phyloP scores from a whole-genome alignment of 208 protist genomes.

The Porcisia hertigi region DNA sequence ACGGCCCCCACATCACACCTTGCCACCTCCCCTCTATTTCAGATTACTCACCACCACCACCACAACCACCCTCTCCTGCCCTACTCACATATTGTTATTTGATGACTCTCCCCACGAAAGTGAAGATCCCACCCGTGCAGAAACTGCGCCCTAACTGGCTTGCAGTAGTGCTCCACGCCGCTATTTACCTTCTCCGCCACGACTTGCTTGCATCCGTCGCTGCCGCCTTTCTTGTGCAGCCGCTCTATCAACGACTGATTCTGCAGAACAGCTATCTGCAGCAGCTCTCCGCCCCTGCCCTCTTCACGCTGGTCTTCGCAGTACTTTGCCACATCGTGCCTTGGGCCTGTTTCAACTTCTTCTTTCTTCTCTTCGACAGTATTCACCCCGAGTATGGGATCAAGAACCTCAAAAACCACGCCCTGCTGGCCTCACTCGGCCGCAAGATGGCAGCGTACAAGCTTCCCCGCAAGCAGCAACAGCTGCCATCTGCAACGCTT shows the following conservation, averaged over 20 bases:
- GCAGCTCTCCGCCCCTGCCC: slow-evolving; percentile 6
- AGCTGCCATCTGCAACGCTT: slow-evolving; percentile 30
- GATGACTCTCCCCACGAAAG: slow-evolving; percentile 7
- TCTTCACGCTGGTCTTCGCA: slow-evolving; percentile 38
- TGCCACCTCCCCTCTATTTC: neutral
- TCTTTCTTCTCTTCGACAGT: slow-evolving; percentile 48
- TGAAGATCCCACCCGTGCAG: slow-evolving; percentile 29
- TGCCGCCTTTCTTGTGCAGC: slow-evolving; percentile 35
- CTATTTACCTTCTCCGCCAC: slow-evolving; percentile 36
- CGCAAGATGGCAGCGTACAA: slow-evolving; percentile 37
- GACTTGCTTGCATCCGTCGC: slow-evolving; percentile 25
- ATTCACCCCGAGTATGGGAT: slow-evolving; percentile 30
- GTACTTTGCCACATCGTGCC: slow-evolving; percentile 42
- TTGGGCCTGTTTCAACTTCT: slow-evolving; percentile 40
- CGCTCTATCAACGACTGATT: slow-evolving; percentile 30
- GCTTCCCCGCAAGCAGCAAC: slow-evolving; percentile 32
- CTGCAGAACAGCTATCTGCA: slow-evolving; percentile 22
- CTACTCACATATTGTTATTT: too few species aligned
- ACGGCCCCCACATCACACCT: neutral
- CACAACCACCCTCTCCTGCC: neutral
- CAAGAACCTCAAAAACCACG: slow-evolving; percentile 17
- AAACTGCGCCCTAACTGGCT: slow-evolving; percentile 29
- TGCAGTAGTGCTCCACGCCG: slow-evolving; percentile 11
- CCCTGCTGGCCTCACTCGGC: slow-evolving; percentile 26
- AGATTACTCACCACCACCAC: too few species aligned